Percentiles rank a stretch among this genome's conserved stretches.
Evolutionary conservation across 2,329 filamentous ascomycete species (phyloP).

Genomic region (Sclerotinia nivalis): DNA sequence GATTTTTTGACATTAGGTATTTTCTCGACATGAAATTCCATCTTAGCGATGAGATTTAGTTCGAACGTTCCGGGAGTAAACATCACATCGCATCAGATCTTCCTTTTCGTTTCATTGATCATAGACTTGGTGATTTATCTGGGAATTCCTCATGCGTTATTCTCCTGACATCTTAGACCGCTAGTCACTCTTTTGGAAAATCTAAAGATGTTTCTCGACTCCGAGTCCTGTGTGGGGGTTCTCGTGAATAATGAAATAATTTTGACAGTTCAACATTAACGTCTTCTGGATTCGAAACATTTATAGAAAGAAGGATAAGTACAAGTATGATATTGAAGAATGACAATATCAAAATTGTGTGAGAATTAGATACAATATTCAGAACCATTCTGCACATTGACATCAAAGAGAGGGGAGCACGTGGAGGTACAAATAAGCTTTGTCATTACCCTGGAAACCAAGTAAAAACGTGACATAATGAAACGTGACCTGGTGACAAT

Average conservation of each 20-base stretch:
- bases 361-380: background rate
- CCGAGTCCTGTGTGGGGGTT: too few species aligned
- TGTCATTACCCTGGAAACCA: background rate
- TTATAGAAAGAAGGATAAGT: background rate
- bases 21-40: background rate
- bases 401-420: background rate
- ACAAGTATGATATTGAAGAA: too few species aligned
- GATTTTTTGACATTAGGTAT: background rate
- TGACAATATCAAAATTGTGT: background rate
- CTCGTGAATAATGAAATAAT: background rate
- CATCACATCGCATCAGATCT: background rate
- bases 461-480: background rate
- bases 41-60: background rate
- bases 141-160: too few species aligned
- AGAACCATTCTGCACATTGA: background rate
- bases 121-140: background rate
- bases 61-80: background rate
- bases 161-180: too few species aligned
- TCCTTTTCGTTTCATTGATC: background rate
- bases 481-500: constrained; percentile 9
- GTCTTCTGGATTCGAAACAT: background rate
- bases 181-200: background rate
- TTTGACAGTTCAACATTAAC: background rate
- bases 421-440: background rate
- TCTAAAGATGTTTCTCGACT: background rate